These are phyloP conservation scores for Acidomyces sp. DNA, from an alignment of 495 filamentous ascomycete genomes.

Conservation along the genomic window DNA sequence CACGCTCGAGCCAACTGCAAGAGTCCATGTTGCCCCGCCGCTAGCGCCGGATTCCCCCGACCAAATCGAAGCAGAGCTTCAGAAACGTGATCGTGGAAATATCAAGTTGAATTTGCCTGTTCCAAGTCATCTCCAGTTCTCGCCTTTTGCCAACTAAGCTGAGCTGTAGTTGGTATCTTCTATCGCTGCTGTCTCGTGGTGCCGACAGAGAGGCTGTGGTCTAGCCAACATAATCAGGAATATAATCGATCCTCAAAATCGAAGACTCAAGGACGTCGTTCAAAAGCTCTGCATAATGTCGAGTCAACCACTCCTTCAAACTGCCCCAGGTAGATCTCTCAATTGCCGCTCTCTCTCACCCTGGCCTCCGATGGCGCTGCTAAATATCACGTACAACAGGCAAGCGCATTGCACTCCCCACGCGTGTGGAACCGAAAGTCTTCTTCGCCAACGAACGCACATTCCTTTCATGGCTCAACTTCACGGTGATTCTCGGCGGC, in stretches of 20 bases:
- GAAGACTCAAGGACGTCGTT: no score
- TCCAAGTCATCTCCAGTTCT: no score
- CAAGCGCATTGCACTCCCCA: conserved; percentile 96
- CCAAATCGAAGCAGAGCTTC: neutral
- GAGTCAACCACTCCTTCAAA: conserved; percentile 87
- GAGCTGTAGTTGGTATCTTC: no score
- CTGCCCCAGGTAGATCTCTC: conserved; percentile 53
- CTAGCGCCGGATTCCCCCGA: neutral
- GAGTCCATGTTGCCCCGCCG: neutral
- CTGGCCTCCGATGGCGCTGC: no score
- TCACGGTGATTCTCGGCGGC: conserved; percentile 93
- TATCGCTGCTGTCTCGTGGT: no score
- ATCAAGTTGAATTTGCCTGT: no score
- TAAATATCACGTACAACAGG: conserved; percentile 37
- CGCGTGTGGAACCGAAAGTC: conserved; percentile 96
- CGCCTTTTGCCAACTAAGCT: no score
- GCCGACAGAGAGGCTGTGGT: no score
- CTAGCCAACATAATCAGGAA: no score
- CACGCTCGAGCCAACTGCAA: no score
- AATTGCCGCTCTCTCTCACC: neutral
- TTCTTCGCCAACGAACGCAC: conserved; percentile 99
- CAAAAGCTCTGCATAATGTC: no score
- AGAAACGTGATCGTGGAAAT: conserved; percentile 1
- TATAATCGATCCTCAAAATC: no score
- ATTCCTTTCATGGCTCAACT: conserved; percentile 98